Evolutionary conservation across 108 stramenopile genomes (phyloP), one percentile per base, ranked within the genome.

Genomic region (Cyclotella choctawhatcheeana): DNA sequence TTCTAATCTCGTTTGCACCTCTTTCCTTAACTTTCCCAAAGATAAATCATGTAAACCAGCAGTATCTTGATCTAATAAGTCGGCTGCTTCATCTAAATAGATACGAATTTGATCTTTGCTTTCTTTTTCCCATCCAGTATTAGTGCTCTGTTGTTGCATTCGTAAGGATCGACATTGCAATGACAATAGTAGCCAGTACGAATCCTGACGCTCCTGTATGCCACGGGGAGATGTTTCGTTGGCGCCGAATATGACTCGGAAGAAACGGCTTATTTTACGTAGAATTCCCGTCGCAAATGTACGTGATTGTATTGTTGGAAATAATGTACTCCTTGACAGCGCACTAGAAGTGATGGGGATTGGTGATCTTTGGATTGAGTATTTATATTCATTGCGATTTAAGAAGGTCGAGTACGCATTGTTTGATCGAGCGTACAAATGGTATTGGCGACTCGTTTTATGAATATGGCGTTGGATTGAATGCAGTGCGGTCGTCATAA

Each of bases 151-250:
- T 24, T 40, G 21, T 31, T 73, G 65, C 70, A 60, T 44, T 44
- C 81, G 62, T 32, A 82, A 40, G 18, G 48, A 33, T 37, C 84
- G 72, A 67, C 76, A 84, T 37, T 83, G 54, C 35, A 77, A 20
- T 3, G 90, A 82, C 56, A 92, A 44, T 14, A 89, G 30, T 21
- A 82, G 35, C 64, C 79, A 75, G 54, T 84, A 89, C 14, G 81
- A 40, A 77, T 89, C 89, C 53, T 86, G 77, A 10, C 87, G 85
- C 68, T 92, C 91, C 73, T 89, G 87, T 0, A 88, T 64, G 17
- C 82, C 72, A 31, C 87, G 67, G 13, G 88, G 87, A 34, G 67
- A 77, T 24, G 79, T 76, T 47, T 82, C 81, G 32, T 69, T 73
- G 22, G 75, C 64, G 4, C 69, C 62, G 6, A 81, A 40, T 5